Conservation (phyloP, 805 yeast species). For the Komagataella pseudopastoris region DNA sequence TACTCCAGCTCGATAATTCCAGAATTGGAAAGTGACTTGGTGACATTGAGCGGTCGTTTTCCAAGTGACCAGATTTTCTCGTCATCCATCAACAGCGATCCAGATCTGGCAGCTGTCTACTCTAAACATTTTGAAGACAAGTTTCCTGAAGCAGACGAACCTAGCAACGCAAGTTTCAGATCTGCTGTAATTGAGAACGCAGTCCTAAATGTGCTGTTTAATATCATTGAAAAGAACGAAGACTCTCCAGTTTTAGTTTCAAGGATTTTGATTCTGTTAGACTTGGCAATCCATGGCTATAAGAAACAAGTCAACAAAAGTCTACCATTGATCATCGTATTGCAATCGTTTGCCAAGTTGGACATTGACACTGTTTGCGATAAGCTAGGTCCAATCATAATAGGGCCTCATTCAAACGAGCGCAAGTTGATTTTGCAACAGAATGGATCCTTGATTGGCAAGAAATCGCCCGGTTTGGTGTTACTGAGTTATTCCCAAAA, state of each 20-base stretch:
- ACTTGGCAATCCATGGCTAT: not conserved
- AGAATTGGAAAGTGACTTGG: not conserved
- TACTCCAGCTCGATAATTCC: not conserved
- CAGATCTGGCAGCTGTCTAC: not conserved
- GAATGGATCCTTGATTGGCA: not conserved
- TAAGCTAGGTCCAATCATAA: not conserved
- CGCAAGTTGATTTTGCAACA: not conserved
- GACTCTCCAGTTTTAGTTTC: not conserved
- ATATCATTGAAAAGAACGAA: not conserved
- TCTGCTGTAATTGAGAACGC: not conserved
- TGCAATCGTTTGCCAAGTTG: not conserved
- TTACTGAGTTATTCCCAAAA: not conserved
- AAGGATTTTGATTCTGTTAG: not conserved
- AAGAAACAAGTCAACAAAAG: not conserved
- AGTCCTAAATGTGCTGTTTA: not conserved
- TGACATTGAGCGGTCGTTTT: not conserved
- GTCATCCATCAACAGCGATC: not conserved
- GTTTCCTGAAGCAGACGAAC: not conserved
- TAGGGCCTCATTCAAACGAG: not conserved
- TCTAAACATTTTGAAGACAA: not conserved
- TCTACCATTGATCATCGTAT: not conserved
- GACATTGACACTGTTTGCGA: not conserved
- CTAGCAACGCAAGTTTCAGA: not conserved
- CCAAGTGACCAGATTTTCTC: not conserved
- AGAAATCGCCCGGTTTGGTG: not conserved